Evolutionary conservation across 805 yeast genomes (phyloP).

Genomic region (Teunomyces stri): DNA sequence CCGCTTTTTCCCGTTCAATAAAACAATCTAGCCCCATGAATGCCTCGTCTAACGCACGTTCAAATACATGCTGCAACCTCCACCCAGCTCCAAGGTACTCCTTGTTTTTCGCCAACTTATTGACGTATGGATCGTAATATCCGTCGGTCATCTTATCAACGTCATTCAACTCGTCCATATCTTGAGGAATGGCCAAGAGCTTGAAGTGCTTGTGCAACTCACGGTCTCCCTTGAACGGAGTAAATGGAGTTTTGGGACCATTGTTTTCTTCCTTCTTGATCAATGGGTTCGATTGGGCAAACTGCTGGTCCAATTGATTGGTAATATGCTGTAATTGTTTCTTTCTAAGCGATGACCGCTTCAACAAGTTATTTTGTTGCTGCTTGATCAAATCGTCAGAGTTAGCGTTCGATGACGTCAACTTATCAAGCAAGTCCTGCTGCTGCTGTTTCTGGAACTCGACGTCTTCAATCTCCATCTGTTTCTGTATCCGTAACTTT

Average conservation of each 20-base stretch:
- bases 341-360: slow-evolving; percentile 64
- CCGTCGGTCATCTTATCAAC: slow-evolving; percentile 46
- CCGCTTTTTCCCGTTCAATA: slow-evolving; percentile 46
- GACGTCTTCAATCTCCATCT: slow-evolving; percentile 46
- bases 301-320: slow-evolving; percentile 48
- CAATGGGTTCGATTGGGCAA: slow-evolving; percentile 28
- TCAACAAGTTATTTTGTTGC: slow-evolving; percentile 43
- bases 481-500: slow-evolving; percentile 65
- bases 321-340: slow-evolving; percentile 58
- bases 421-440: slow-evolving; percentile 39
- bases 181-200: slow-evolving; percentile 31
- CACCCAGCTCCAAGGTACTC: slow-evolving; percentile 87
- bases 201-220: slow-evolving; percentile 52
- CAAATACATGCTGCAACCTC: slow-evolving; percentile 64
- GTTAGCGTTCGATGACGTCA: slow-evolving; percentile 27
- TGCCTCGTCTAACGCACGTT: slow-evolving; percentile 80
- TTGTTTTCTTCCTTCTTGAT: slow-evolving; percentile 22
- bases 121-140: slow-evolving; percentile 46
- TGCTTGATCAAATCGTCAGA: slow-evolving; percentile 40
- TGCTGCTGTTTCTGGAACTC: slow-evolving; percentile 41
- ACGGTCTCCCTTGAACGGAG: slow-evolving; percentile 93
- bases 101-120: slow-evolving; percentile 51
- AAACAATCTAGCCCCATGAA: slow-evolving; percentile 86
- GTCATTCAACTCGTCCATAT: slow-evolving; percentile 21
- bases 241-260: slow-evolving; percentile 57